These are phyloP conservation scores for Phyllosticta citriasiana DNA, from an alignment of 2,329 filamentous ascomycete genomes.

Conservation along the genomic window DNA sequence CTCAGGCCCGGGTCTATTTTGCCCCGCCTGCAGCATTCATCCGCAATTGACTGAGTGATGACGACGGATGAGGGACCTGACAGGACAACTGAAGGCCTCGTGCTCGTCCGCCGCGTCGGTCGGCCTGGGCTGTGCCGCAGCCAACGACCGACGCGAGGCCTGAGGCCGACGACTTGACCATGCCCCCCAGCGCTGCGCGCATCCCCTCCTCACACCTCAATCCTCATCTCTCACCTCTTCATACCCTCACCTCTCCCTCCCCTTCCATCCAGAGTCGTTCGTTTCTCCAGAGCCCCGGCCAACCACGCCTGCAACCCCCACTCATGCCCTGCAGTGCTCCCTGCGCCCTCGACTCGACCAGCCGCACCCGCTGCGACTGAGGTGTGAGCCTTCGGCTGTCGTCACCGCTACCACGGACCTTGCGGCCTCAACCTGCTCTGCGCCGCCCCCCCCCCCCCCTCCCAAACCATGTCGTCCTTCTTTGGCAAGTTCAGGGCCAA, in stretches of 20 bases:
- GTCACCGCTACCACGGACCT: background rate
- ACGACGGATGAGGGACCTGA: too few relatives aligned
- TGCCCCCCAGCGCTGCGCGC: background rate
- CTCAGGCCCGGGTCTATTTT: too few relatives aligned
- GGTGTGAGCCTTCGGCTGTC: background rate
- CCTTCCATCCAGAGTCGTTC: background rate
- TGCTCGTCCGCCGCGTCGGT: background rate
- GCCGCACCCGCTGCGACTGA: background rate
- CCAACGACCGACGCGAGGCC: background rate
- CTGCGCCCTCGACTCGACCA: background rate
- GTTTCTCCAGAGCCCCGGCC: background rate
- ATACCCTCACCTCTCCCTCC: background rate
- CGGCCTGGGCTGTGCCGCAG: background rate
- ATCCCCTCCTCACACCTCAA: background rate
- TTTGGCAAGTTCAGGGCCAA: constrained; percentile 44
- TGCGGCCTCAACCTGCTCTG: constrained; percentile 4
- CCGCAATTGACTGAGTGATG: too few relatives aligned
- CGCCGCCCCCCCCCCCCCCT: background rate
- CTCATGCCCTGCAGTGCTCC: background rate
- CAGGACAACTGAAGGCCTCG: background rate
- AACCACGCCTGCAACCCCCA: background rate
- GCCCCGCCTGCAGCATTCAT: too few relatives aligned
- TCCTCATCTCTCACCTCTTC: background rate
- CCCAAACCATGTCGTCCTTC: constrained; percentile 40
- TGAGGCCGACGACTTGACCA: background rate